Evolutionary conservation across 1,284 basidiomycete species (phyloP), one percentile per base, ranked within the genome.

Genomic region (Sporisorium scitamineum): DNA sequence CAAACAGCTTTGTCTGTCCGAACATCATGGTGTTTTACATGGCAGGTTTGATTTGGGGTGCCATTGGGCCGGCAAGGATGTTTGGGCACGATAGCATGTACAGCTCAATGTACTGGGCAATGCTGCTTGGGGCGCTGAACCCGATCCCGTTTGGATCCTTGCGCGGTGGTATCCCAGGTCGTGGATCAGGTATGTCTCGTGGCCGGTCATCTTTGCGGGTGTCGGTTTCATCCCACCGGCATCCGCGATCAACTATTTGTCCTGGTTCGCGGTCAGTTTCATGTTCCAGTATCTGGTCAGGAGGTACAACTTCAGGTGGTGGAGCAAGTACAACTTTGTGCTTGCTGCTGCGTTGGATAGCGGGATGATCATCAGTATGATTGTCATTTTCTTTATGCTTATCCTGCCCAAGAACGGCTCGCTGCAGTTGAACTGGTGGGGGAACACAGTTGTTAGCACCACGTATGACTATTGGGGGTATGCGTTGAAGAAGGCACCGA

Each of bases 161-260:
- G 65, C 91, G 13, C 88, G 89, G 44, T 66, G 84, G 10, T 92
- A 90, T 79, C 94, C 93, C 0, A 16, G 68, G 13, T 89, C 90
- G 29, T 91, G 90, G 31, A 91, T 92, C 89, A 90, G 91, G 70
- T 93, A 91, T 85, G 88, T 97, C 80, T 92, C 90, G 86, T 91
- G 92, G 4, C 94, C 94, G 0, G 91, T 98, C 71, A 86, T 96
- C 34, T 88, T 98, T 61, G 93, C 90, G 73, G 93, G 93, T 14
- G 90, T 93, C 9, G 88, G 90, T 7, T 89, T 87, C 73, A 94
- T 96, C 59, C 96, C 96, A 3, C 94, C 94, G 1, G 93, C 94
- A 29, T 92, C 90, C 29, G 95, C 95, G 10, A 93, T 98, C 88
- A 97, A 97, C 87, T 96, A 94, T 82, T 91, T 93, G n/a, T 89